Evolutionary conservation across 306 rosid species (phyloP), one percentile per base, ranked within the genome.

Genomic region (Cicer chorassanicum): DNA sequence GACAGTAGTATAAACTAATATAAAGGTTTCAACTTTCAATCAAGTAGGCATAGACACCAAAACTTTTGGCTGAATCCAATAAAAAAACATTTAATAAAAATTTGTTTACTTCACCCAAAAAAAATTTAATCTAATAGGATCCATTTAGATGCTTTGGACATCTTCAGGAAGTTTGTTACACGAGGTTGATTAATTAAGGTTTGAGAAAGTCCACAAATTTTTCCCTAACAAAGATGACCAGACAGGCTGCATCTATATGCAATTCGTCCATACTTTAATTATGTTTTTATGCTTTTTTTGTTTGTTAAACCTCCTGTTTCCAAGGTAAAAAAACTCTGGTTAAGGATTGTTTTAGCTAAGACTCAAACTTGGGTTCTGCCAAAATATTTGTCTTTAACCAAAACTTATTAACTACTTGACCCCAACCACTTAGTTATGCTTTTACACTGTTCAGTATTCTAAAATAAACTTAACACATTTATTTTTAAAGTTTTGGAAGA

Each of bases 21-120:
- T 43, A 74, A 57, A 66, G 5, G 73, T 68, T 76, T 55, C 51
- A 72, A 67, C 65, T 76, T 56, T 12, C 39, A 40, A 57, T 48
- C 38, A 54, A 54, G 48, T 64, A 62, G 45, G 73, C 42, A 19
- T 29, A 68, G 7, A 39, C 73, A 49, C 36, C 49, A 48, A 48
- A 43, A 46, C 42, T 29, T 67, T 67, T 46, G 24, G 41, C 13
- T 67, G 42, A 21, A 45, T 24, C 54, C 57, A 44, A 67, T 38
- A 59, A 40, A 40, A 61, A 36, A 49, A 49, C 43, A 12, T 14
- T 24, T 11, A 19, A 71, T 46, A 46, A 74, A 56, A 55, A 46
- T 0, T 3, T 0, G 0, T 29, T 68, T 29, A 44, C 42, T 38
- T 19, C 34, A 34, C 8, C 69, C 6, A 38, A 55, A n/a, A 6